phyloP scores from a whole-genome alignment of 805 yeast species.

The Kockiozyma suomiensis region DNA sequence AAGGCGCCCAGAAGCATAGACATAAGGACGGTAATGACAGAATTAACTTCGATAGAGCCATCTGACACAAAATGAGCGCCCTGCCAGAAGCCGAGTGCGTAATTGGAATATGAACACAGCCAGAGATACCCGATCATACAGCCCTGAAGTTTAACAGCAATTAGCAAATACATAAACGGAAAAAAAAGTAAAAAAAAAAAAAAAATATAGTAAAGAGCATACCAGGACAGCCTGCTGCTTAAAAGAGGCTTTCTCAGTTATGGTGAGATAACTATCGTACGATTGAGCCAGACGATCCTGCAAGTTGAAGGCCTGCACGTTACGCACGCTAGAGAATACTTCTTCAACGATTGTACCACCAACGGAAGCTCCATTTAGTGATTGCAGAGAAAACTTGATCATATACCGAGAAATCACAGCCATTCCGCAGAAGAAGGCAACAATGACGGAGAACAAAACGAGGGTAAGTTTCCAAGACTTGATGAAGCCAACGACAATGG shows the following conservation, averaged over 20 bases:
- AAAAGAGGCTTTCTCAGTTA: slow-evolving; percentile 20
- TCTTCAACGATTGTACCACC: slow-evolving; percentile 48
- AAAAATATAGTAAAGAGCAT: not conserved
- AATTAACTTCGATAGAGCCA: slow-evolving; percentile 32
- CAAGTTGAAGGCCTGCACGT: slow-evolving; percentile 48
- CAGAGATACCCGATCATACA: no score
- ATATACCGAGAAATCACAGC: slow-evolving; percentile 39
- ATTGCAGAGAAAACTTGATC: slow-evolving; percentile 7
- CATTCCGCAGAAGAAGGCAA: slow-evolving; percentile 40
- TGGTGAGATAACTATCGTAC: slow-evolving; percentile 19
- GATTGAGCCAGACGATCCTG: slow-evolving; percentile 43
- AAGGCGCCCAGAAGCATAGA: slow-evolving; percentile 44
- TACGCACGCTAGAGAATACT: slow-evolving; percentile 45
- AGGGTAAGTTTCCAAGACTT: slow-evolving; percentile 44
- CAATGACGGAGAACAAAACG: slow-evolving; percentile 42
- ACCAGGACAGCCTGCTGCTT: no score
- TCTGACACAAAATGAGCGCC: slow-evolving; percentile 37
- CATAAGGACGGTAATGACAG: slow-evolving; percentile 35
- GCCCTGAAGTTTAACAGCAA: no score
- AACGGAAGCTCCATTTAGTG: slow-evolving; percentile 16
- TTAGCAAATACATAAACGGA: no score
- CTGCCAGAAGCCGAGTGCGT: slow-evolving; percentile 42
- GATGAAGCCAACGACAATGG: slow-evolving; percentile 44
- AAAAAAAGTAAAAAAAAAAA: not conserved
- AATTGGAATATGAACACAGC: no score